A percentile compares a stretch with the other conserved stretches of the same genome.
These are phyloP conservation scores for Cicer judaicum DNA, from an alignment of 306 rosid genomes.

Conservation along the genomic window DNA sequence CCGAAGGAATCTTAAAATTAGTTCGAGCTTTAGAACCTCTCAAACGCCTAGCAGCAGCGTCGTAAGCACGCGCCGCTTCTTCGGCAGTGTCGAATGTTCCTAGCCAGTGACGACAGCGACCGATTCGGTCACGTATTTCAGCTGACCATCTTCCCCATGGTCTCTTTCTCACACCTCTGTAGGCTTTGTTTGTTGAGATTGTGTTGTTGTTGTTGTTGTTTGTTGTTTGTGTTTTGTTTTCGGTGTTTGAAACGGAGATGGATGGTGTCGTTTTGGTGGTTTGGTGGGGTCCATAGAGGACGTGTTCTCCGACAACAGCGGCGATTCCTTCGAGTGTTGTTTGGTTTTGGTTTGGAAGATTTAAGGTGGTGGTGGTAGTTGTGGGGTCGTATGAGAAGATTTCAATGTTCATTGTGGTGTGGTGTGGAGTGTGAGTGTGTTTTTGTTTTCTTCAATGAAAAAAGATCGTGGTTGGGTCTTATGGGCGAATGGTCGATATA, in stretches of 20 bases:
- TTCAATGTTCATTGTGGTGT: slow-evolving; percentile 36
- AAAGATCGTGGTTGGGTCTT: neutral
- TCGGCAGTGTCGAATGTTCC: slow-evolving; percentile 94
- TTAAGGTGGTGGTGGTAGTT: neutral
- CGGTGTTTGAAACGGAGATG: neutral
- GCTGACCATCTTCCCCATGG: slow-evolving; percentile 99
- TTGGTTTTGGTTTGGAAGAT: neutral
- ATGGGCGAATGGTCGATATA: neutral
- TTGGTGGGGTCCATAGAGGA: slow-evolving; percentile 59
- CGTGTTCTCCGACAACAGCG: slow-evolving; percentile 74
- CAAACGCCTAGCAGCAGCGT: slow-evolving; percentile 85
- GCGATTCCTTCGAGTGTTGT: slow-evolving; percentile 78
- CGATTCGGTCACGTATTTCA: slow-evolving; percentile 85
- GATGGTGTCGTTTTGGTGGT: neutral
- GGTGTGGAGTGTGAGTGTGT: neutral
- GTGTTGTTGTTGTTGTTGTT: neutral
- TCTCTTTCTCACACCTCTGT: slow-evolving; percentile 88
- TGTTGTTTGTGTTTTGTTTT: neutral
- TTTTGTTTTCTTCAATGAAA: neutral
- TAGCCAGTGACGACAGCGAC: slow-evolving; percentile 89
- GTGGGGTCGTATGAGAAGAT: slow-evolving; percentile 8
- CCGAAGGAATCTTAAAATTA: slow-evolving; percentile 69
- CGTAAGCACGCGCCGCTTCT: slow-evolving; percentile 94
- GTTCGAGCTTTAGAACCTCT: slow-evolving; percentile 85
- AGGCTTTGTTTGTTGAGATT: slow-evolving; percentile 35